phyloP scores from a whole-genome alignment of 352 stramenopile species.

The Globisporangium recalcitrans region DNA sequence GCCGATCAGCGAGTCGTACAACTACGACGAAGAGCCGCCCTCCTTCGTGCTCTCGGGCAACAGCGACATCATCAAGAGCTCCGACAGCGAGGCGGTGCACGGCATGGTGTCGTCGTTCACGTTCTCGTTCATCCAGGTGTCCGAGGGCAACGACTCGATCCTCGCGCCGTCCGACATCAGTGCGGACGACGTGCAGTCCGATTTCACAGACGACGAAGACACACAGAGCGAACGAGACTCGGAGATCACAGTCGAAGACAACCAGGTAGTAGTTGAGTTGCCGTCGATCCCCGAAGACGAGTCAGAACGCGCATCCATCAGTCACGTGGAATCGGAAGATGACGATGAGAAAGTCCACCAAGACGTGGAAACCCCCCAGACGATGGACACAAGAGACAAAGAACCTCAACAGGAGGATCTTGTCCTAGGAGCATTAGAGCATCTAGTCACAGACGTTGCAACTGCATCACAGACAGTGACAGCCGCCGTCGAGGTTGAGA shows the following conservation, averaged over 20 bases:
- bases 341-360: slow-evolving; percentile 14
- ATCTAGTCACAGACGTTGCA: background rate
- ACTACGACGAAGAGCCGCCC: slow-evolving; percentile 35
- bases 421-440: background rate
- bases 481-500: background rate
- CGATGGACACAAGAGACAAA: background rate
- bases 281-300: slow-evolving; percentile 28
- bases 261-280: slow-evolving; percentile 22
- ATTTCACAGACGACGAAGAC: slow-evolving; percentile 6
- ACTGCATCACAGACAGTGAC: background rate
- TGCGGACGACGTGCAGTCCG: slow-evolving; percentile 6
- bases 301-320: slow-evolving; percentile 12
- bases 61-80: slow-evolving; percentile 37
- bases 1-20: slow-evolving; percentile 19
- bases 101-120: slow-evolving; percentile 56
- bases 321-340: slow-evolving; percentile 6
- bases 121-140: slow-evolving; percentile 72
- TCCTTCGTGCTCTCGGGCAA: slow-evolving; percentile 46
- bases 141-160: slow-evolving; percentile 27
- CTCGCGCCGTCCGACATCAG: slow-evolving; percentile 14
- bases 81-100: slow-evolving; percentile 51
- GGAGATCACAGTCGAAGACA: slow-evolving; percentile 17
- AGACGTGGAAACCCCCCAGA: slow-evolving; percentile 15
- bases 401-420: background rate
- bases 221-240: slow-evolving; percentile 1